phyloP scores from a whole-genome alignment of 805 yeast species.

The Suhomyces sp. region DNA sequence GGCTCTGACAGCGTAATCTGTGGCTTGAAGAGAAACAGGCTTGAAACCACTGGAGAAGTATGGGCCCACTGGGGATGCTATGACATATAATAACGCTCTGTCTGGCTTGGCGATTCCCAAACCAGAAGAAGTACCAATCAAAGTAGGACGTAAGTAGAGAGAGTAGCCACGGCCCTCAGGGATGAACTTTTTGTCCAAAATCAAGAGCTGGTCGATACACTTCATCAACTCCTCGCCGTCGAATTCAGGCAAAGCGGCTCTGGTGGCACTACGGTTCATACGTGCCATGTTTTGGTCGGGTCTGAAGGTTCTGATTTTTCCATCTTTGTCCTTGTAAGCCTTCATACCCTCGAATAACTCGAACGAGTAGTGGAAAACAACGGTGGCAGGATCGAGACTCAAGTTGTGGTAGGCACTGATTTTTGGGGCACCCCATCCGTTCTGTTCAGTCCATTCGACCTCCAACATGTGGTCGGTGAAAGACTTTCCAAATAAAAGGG shows the following conservation, averaged over 20 bases:
- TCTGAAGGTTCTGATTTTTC: constrained; percentile 25
- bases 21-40: constrained; percentile 91
- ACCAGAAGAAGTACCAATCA: constrained; percentile 25
- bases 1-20: constrained; percentile 94
- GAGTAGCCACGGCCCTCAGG: constrained; percentile 29
- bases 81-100: constrained; percentile 24
- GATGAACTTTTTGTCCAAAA: constrained; percentile 23
- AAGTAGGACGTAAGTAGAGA: constrained; percentile 29
- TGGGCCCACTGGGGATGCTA: constrained; percentile 31
- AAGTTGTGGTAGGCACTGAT: constrained; percentile 29
- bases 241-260: constrained; percentile 27
- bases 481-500: constrained; percentile 26
- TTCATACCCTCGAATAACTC: constrained; percentile 33
- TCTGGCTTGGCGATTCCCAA: constrained; percentile 26
- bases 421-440: constrained; percentile 29
- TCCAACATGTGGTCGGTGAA: constrained; percentile 32
- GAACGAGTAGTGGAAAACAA: constrained; percentile 29
- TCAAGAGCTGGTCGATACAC: constrained; percentile 22
- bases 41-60: constrained; percentile 85
- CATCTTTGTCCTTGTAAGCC: constrained; percentile 25
- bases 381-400: constrained; percentile 24
- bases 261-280: constrained; percentile 25
- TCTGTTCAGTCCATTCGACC: constrained; percentile 26
- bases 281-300: constrained; percentile 28
- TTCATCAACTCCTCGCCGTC: constrained; percentile 27